A percentile compares a stretch with the other conserved stretches of the same genome.
Conservation (phyloP, 1,284 basidiomycete species). For the Cerioporus squamosus region DNA sequence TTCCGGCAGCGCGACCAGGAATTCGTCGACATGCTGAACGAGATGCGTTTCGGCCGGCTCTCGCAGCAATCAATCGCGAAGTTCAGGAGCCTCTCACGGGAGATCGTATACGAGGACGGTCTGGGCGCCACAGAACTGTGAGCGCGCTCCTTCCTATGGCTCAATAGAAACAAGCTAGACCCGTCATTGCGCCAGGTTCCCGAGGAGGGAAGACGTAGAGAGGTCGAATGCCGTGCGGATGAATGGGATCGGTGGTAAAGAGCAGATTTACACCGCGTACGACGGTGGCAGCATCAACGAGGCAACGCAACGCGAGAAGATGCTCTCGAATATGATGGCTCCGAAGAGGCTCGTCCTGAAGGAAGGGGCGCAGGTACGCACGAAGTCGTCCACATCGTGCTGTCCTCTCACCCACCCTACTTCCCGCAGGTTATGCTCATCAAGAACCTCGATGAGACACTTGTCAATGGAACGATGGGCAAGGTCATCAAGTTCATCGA, state of each 20-base stretch:
- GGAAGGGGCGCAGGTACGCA: conserved; percentile 33
- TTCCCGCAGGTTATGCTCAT: conserved; percentile 52
- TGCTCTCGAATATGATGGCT: conserved; percentile 42
- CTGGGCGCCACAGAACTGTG: conserved; percentile 84
- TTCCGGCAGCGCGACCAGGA: conserved; percentile 74
- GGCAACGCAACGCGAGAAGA: conserved; percentile 37
- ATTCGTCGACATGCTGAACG: conserved; percentile 90
- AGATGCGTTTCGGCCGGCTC: conserved; percentile 87
- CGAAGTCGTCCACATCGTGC: background rate
- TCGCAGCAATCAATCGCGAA: conserved; percentile 56
- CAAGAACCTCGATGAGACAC: conserved; percentile 72
- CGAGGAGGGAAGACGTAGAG: conserved; percentile 88
- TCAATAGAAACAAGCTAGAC: background rate
- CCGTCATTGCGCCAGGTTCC: conserved; percentile 40
- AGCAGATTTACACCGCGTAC: conserved; percentile 42
- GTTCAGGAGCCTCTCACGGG: conserved; percentile 67
- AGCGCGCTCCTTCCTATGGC: conserved; percentile 24
- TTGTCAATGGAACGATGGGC: conserved; percentile 88
- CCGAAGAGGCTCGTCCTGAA: conserved; percentile 33
- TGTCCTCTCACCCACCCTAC: background rate
- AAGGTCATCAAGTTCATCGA: conserved; percentile 65
- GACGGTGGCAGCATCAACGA: conserved; percentile 55
- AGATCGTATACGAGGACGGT: conserved; percentile 67
- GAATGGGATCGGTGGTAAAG: conserved; percentile 34
- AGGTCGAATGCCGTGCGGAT: conserved; percentile 74